Conservation (phyloP, 1,284 basidiomycete genomes). For the Cutaneotrichosporon arboriforme region DNA sequence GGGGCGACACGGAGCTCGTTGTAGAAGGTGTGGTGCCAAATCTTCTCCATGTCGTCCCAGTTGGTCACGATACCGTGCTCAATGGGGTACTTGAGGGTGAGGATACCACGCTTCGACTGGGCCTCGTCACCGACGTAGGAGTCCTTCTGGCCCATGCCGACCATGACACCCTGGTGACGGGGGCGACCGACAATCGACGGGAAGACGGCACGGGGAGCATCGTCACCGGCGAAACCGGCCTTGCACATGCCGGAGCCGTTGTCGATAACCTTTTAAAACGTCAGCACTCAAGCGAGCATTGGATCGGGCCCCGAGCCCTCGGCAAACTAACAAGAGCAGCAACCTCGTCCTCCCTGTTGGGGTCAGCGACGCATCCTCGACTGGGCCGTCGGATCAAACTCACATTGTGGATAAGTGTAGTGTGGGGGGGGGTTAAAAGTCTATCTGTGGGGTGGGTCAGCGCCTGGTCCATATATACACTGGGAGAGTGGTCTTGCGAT, state of each 20-base stretch:
- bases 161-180: constrained; percentile 90
- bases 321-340: not conserved
- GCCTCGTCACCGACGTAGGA: constrained; percentile 88
- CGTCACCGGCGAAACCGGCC: constrained; percentile 77
- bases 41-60: constrained; percentile 96
- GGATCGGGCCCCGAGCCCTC: too few relatives aligned
- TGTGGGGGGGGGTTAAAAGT: constrained; percentile 2
- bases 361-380: constrained; percentile 7
- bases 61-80: constrained; percentile 77
- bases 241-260: constrained; percentile 90
- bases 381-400: not conserved
- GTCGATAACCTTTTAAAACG: constrained; percentile 65
- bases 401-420: constrained; percentile 3
- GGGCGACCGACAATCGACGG: constrained; percentile 87
- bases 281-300: constrained; percentile 30
- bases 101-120: constrained; percentile 91
- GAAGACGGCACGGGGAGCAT: constrained; percentile 70
- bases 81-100: constrained; percentile 82
- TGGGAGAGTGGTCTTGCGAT: not conserved
- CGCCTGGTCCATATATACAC: not conserved
- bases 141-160: constrained; percentile 80
- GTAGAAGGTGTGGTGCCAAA: constrained; percentile 89
- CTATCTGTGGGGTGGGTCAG: constrained; percentile 7
- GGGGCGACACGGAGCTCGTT: constrained; percentile 69
- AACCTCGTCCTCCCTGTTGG: constrained; percentile 44